phyloP scores from a whole-genome alignment of 176 grass and related monocot genomes.

The Hsuehochloa calcarea region DNA sequence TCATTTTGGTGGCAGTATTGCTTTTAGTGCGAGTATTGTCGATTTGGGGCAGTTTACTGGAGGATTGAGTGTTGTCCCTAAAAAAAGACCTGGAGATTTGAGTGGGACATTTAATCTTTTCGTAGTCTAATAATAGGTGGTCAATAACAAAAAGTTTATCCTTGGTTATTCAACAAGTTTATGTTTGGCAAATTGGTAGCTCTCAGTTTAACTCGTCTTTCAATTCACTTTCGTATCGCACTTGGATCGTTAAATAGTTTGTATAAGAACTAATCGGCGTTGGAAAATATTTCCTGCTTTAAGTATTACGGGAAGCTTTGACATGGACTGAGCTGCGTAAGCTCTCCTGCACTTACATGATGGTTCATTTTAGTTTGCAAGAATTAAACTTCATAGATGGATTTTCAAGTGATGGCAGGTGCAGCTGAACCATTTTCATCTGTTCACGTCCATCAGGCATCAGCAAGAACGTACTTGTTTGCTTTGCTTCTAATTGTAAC shows the following conservation, averaged over 20 bases:
- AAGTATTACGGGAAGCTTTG: background rate
- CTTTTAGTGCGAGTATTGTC: background rate
- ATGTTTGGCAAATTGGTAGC: background rate
- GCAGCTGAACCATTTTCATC: background rate
- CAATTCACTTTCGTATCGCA: background rate
- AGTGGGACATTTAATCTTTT: background rate
- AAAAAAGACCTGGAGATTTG: background rate
- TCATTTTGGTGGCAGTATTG: background rate
- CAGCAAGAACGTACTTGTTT: constrained; percentile 4
- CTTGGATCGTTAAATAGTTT: background rate
- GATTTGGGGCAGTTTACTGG: background rate
- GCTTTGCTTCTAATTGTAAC: background rate
- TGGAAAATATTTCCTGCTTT: background rate
- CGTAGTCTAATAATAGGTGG: background rate
- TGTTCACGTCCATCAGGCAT: background rate
- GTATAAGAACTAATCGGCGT: background rate
- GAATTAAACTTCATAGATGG: background rate
- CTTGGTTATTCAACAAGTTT: background rate
- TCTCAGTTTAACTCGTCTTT: background rate
- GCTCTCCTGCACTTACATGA: background rate
- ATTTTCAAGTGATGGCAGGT: background rate
- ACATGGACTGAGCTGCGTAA: background rate
- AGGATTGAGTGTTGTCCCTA: background rate
- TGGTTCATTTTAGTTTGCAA: background rate
- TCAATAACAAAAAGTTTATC: background rate